Evolutionary conservation across 257 asterid genomes (phyloP), one percentile per base, ranked within the genome.

Genomic region (Schizonepeta tenuifolia): DNA sequence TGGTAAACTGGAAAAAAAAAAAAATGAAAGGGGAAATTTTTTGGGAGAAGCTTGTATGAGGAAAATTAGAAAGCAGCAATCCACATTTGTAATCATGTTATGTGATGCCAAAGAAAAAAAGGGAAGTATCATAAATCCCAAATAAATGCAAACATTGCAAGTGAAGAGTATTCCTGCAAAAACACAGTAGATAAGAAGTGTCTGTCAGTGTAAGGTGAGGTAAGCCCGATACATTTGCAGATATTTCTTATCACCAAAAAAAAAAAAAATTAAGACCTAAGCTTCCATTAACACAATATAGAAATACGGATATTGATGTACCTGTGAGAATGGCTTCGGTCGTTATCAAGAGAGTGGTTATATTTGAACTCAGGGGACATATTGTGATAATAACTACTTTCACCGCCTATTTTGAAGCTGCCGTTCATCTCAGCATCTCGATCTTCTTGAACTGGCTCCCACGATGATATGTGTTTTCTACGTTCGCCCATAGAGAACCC

Each of bases 381-480:
- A 58, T 80, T 77, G 81, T 73, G 84, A 77, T 80, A 75, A 47
- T 77, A 72, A 80, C 79, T 81, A 65, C 75, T 83, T 69, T 73
- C 84, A 58, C 77, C 75, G 56, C 79, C 80, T 21, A 56, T 69
- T n/a, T 82, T 22, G 47, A 70, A 67, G 55, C 79, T 73, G 51
- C 74, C 88, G 70, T 69, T 76, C 65, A 22, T 36, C 35, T 67
- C 69, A 54, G 79, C 76, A 21, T 9, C 70, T 13, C 80, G 67
- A 56, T 75, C 68, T 26, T 74, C 82, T 17, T 73, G 80, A 58
- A 62, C 31, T 57, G 77, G 56, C 64, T 85, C 88, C 93, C 96
- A 86, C 72, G 78, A 63, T 33, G 95, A 81, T 73, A 75, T 86
- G 68, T 88, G 96, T 77, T 85, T 82, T 82, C 90, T 85, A 70